These are phyloP conservation scores for Dryas drummondii DNA, from an alignment of 306 rosid species.

Conservation along the genomic window DNA sequence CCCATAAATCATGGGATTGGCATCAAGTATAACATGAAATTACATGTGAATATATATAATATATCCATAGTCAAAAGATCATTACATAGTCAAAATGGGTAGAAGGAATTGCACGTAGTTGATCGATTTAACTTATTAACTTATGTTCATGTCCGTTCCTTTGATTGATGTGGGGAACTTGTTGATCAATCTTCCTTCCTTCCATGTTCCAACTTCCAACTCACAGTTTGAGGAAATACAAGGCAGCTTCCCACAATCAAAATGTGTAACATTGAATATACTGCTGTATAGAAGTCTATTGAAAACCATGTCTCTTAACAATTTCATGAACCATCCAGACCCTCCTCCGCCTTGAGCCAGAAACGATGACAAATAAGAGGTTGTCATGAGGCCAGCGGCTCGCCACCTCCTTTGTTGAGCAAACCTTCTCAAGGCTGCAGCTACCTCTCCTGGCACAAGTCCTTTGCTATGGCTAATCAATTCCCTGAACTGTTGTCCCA, in stretches of 20 bases:
- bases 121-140: too few relatives aligned
- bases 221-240: neutral
- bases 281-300: neutral
- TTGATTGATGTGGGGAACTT: neutral
- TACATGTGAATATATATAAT: too few relatives aligned
- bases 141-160: too few relatives aligned
- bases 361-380: slow-evolving; percentile 4
- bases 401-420: slow-evolving; percentile 5
- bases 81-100: too few relatives aligned
- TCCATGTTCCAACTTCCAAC: neutral
- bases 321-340: slow-evolving; percentile 14
- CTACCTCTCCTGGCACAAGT: neutral
- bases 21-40: too few relatives aligned
- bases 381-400: neutral
- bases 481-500: slow-evolving; percentile 5
- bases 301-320: slow-evolving; percentile 12
- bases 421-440: neutral
- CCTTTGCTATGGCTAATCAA: neutral
- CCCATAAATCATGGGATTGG: too few relatives aligned
- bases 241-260: slow-evolving; percentile 14
- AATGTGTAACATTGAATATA: neutral
- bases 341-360: slow-evolving; percentile 10
- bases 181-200: neutral
- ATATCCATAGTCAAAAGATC: too few relatives aligned
- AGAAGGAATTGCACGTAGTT: too few relatives aligned